Percentiles rank a stretch among this genome's conserved stretches.
phyloP scores from a whole-genome alignment of 345 rosid genomes.

The Gossypium australe region DNA sequence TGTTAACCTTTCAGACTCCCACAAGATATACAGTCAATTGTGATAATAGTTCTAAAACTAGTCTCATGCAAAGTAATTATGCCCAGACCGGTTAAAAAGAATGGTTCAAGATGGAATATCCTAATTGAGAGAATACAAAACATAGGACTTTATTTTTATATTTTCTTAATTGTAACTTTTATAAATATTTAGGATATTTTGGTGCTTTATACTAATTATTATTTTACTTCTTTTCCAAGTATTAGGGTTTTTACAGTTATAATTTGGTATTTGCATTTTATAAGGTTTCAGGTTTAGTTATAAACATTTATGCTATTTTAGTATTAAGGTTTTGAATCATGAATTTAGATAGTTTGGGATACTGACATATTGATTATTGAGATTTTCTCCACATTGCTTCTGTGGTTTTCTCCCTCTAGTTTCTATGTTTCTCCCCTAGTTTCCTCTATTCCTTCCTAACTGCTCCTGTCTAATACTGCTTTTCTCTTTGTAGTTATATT shows the following conservation, averaged over 20 bases:
- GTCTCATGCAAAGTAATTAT: background rate
- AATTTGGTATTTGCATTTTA: too few relatives aligned
- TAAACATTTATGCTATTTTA: background rate
- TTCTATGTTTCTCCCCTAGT: background rate
- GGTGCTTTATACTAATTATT: background rate
- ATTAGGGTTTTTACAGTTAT: too few relatives aligned
- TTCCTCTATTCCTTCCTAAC: background rate
- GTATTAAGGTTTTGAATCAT: background rate
- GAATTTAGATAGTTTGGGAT: background rate
- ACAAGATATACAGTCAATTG: background rate
- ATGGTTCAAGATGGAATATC: background rate
- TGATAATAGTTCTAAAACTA: background rate
- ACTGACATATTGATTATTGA: background rate
- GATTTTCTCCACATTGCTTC: background rate
- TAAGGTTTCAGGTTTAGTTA: too few relatives aligned
- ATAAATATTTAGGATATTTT: background rate
- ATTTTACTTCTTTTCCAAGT: background rate
- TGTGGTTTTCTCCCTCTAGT: background rate
- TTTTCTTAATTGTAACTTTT: background rate
- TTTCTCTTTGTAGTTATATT: background rate
- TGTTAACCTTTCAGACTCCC: too few relatives aligned
- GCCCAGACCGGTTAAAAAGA: background rate
- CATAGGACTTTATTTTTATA: background rate
- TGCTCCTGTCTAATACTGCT: background rate
- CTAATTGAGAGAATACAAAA: background rate